Evolutionary conservation across 441 rosid species (phyloP), one percentile per base, ranked within the genome.

Genomic region (Iberis amara): DNA sequence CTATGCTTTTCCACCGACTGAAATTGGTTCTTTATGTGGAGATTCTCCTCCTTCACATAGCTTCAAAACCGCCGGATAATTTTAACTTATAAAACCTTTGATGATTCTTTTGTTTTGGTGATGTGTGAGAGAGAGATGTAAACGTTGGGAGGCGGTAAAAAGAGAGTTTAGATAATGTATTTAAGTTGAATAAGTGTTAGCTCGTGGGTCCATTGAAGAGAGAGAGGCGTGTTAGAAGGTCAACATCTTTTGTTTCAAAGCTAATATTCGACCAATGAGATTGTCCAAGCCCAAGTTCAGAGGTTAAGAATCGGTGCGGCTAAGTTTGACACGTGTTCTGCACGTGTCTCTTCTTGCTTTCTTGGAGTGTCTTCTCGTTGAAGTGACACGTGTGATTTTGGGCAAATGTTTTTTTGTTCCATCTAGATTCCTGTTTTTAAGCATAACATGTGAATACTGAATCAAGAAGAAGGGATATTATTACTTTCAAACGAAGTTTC

Each of bases 251-350:
- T 60, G 66, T 54, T 4, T 15, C 11, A 42, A 60, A 60, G 62
- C 11, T 55, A 30, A 5, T 21, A 6, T 47, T 36, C 8, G 15
- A 48, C 62, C 66, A 66, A 66, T 60, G 48, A 41, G 38, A 42
- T 27, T 40, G 2, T 54, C 66, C 53, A 66, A 57, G 70, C 70
- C 57, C 71, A 66, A 7, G 52, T 53, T 60, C 57, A 66, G 52
- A 47, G 56, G 61, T 23, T 35, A 55, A 43, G 53, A 36, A 54
- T 66, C 58, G 11, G 48, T 61, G 11, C 52, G 47, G 37, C 11
- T 8, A 7, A 3, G 5, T 55, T 36, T 2, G 71, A 66, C 71
- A 60, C 71, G 66, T 66, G 57, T n/a, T 1, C 0, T 23, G 6
- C 48, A 66, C 71, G 71, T 66, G 66, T 66, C 35, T 6, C 0